Evolutionary conservation across 2,329 filamentous ascomycete species (phyloP).

Genomic region (Xylariaceae sp.): DNA sequence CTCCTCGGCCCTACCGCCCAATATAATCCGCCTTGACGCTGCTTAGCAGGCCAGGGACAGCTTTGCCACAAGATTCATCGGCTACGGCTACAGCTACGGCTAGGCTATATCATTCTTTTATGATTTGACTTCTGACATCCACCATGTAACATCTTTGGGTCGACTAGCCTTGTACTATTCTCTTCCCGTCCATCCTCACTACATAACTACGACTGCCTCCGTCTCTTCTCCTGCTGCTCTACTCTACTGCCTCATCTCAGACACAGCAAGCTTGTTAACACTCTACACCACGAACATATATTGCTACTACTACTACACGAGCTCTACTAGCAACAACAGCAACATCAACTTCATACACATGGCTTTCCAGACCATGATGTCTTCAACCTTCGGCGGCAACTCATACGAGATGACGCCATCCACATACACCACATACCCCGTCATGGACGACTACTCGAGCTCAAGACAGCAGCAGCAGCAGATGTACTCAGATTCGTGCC

Average conservation of each 20-base stretch:
- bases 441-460: conserved; percentile 47
- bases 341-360: neutral
- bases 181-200: conserved; percentile 14
- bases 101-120: conserved; percentile 20
- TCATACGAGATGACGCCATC: conserved; percentile 30
- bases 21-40: conserved; percentile 34
- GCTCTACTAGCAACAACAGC: conserved; percentile 1
- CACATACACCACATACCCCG: conserved; percentile 38
- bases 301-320: neutral
- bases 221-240: neutral
- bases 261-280: neutral
- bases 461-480: conserved; percentile 40
- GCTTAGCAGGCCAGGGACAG: conserved; percentile 26
- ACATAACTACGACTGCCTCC: conserved; percentile 19
- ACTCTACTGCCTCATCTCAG: neutral
- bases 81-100: conserved; percentile 1
- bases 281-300: neutral
- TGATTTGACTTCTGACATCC: conserved; percentile 27
- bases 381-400: conserved; percentile 33
- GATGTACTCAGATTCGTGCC: conserved; percentile 41
- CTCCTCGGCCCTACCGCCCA: conserved; percentile 35
- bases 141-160: conserved; percentile 30
- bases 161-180: conserved; percentile 21
- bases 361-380: conserved; percentile 30
- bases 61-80: conserved; percentile 23